These are phyloP conservation scores for Rhizophora apiculata DNA, from an alignment of 345 rosid genomes.

Conservation along the genomic window DNA sequence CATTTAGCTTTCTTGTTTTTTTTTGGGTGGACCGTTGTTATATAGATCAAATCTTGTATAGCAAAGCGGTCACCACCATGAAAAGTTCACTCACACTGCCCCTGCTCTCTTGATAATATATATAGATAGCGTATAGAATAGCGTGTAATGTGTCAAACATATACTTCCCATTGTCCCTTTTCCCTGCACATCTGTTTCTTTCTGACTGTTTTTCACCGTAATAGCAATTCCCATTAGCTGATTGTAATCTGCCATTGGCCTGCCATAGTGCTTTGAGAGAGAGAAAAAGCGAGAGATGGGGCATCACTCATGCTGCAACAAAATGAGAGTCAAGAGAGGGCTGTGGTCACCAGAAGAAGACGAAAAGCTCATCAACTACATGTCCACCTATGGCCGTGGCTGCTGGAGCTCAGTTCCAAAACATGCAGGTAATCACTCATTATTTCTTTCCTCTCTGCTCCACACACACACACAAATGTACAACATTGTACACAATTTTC, in stretches of 20 bases:
- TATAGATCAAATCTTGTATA: too few species aligned
- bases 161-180: too few species aligned
- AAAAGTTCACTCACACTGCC: neutral
- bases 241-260: conserved; percentile 27
- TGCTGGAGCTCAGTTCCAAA: conserved; percentile 98
- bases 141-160: too few species aligned
- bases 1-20: too few species aligned
- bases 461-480: too few species aligned
- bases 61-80: conserved; percentile 18
- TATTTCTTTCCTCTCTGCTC: neutral
- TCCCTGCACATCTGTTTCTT: too few species aligned
- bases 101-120: neutral
- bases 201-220: too few species aligned
- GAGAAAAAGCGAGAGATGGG: conserved; percentile 47
- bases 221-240: conserved; percentile 21
- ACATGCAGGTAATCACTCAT: conserved; percentile 54
- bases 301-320: conserved; percentile 97
- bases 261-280: neutral
- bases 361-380: conserved; percentile 87
- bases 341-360: conserved; percentile 99
- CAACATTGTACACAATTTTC: too few species aligned
- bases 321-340: conserved; percentile 96
- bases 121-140: too few species aligned
- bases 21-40: too few species aligned
- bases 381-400: conserved; percentile 86